Percentiles rank a stretch among this genome's conserved stretches.
Evolutionary conservation across 805 yeast species (phyloP).

Genomic region (Schwanniomyces vanrijiae): DNA sequence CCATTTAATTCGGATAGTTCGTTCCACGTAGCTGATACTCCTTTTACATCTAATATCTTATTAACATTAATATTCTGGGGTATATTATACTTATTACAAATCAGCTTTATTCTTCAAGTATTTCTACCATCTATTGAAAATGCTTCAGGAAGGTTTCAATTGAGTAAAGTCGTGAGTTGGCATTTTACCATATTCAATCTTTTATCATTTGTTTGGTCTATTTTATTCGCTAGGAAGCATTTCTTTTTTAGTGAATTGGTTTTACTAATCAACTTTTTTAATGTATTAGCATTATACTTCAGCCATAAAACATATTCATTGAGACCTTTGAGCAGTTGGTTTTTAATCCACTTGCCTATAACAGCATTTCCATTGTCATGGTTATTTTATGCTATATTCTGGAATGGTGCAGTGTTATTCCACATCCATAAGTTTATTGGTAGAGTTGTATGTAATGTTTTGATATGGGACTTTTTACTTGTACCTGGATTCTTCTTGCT

Average conservation of each 20-base stretch:
- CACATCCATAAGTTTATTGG: constrained; percentile 61
- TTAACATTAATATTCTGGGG: constrained; percentile 60
- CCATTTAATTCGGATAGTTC: constrained; percentile 47
- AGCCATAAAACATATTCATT: constrained; percentile 59
- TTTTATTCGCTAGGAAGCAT: constrained; percentile 58
- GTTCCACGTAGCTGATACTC: constrained; percentile 59
- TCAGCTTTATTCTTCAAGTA: constrained; percentile 47
- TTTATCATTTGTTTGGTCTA: constrained; percentile 61
- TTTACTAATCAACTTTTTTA: constrained; percentile 57
- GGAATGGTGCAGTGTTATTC: constrained; percentile 82
- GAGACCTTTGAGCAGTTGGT: constrained; percentile 51
- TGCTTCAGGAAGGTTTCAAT: constrained; percentile 17
- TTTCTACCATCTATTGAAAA: constrained; percentile 33
- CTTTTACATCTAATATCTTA: constrained; percentile 61
- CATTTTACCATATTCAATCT: constrained; percentile 66
- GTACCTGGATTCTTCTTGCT: constrained; percentile 60
- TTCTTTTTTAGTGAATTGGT: constrained; percentile 61
- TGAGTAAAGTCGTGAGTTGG: constrained; percentile 48
- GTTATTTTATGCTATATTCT: constrained; percentile 70
- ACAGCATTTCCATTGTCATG: constrained; percentile 74
- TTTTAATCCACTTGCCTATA: constrained; percentile 62
- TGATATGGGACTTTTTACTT: constrained; percentile 75
- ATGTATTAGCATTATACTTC: constrained; percentile 55
- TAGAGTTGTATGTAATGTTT: constrained; percentile 67
- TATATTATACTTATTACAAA: constrained; percentile 51